Base-by-base conservation (phyloP, 164 flowering plant species). In the Aristolochia contorta region DNA sequence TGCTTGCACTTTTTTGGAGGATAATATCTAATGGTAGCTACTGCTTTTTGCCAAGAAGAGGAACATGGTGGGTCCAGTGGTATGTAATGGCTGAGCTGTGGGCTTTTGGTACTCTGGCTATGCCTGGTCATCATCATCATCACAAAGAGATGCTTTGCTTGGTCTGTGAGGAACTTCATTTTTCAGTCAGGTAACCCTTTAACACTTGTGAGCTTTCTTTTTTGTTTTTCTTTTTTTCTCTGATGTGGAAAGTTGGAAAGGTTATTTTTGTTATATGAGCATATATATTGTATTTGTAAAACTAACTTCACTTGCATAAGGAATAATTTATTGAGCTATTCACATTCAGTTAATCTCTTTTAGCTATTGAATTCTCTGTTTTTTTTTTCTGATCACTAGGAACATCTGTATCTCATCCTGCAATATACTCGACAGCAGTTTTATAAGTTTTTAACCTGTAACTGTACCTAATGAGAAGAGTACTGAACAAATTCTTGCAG, bases 81-180 rank as follows among this genome's bases (percentile, higher is more conserved):
- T 43, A 22, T 47, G 45, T 60, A 23, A 46, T 16, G 52, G 57
- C 37, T 65, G 59, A 59, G 46, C 50, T 53, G 54, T 53, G 52
- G 30, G 58, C 43, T 53, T 65, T 48, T 20, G 50, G 51, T 47
- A 10, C 48, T 47, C 37, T 58, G n/a, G 45, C 45, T 60, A 43
- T 48, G 43, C 55, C 9, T 20, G 20, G 18, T 48, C 63, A 47
- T 49, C 25, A 27, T 30, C 27, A 24, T 21, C 27, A 24, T 21
- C 43, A 47, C 16, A 1, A 2, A 16, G 15, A 41, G 65, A 62
- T 43, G 33, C 50, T 21, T 52, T 53, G 43, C 57, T 49, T 61
- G 65, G n/a, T 48, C 16, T 20, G 47, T 50, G 27, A 61, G 47
- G 30, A 5, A 27, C 30, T 27, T 27, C 30, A 27, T 27, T 27